Percentiles rank a stretch among this genome's conserved stretches.
Conservation (phyloP, 1,284 basidiomycete genomes). For the Tilletia caries region DNA sequence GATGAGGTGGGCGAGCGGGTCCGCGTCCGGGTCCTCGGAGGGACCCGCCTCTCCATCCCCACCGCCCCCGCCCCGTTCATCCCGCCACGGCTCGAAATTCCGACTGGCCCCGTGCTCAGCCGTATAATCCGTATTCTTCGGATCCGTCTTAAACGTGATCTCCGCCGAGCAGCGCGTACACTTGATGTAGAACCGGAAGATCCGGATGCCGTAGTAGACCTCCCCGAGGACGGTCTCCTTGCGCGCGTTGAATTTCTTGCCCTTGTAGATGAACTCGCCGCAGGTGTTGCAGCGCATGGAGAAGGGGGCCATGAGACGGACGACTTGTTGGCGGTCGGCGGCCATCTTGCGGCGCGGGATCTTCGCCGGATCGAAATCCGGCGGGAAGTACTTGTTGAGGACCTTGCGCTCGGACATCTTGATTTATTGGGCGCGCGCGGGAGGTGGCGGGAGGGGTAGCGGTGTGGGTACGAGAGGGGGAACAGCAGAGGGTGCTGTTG, state of each 20-base stretch:
- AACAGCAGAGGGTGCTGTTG: no score
- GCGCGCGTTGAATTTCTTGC: constrained; percentile 98
- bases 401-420: constrained; percentile 56
- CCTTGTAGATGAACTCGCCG: constrained; percentile 89
- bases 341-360: constrained; percentile 83
- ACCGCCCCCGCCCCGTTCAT: no score
- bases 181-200: constrained; percentile 59
- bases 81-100: constrained; percentile 51
- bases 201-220: constrained; percentile 97
- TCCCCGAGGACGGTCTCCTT: constrained; percentile 97
- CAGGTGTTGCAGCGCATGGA: constrained; percentile 83
- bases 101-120: constrained; percentile 49
- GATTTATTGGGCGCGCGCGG: background rate
- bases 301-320: constrained; percentile 98
- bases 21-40: constrained; percentile 19
- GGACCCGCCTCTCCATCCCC: constrained; percentile 11
- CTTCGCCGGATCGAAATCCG: constrained; percentile 94
- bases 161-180: constrained; percentile 68
- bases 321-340: constrained; percentile 90
- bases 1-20: constrained; percentile 25
- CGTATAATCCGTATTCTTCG: constrained; percentile 64
- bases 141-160: constrained; percentile 99
- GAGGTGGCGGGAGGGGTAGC: no score
- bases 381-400: constrained; percentile 57
- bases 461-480: no score